Evolutionary conservation across 768 basidiomycete genomes (phyloP).

Genomic region (Phaffia australis): DNA sequence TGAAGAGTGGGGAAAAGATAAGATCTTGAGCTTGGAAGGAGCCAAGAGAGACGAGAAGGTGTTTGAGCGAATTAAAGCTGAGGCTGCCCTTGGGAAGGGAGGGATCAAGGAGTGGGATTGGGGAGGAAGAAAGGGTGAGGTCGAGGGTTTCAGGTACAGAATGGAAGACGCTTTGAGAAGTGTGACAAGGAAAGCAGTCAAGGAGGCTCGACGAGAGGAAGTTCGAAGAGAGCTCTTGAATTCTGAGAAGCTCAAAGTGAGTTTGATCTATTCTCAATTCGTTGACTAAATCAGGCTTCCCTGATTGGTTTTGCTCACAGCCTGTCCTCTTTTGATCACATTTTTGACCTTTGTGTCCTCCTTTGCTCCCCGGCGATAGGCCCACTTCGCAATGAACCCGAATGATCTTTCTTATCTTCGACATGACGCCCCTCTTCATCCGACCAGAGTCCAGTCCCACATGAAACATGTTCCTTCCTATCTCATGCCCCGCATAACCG

Average conservation of each 20-base stretch:
- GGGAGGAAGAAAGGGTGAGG: constrained; percentile 69
- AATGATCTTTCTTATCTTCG: constrained; percentile 80
- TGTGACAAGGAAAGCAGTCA: constrained; percentile 73
- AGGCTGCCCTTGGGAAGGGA: constrained; percentile 49
- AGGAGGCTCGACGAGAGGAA: constrained; percentile 88
- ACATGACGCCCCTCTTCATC: constrained; percentile 89
- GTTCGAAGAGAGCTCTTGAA: constrained; percentile 85
- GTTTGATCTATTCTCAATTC: constrained; percentile 27
- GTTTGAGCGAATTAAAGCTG: constrained; percentile 63
- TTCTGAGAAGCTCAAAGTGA: constrained; percentile 89
- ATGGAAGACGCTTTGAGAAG: constrained; percentile 91
- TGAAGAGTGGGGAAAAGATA: constrained; percentile 37
- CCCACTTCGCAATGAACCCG: constrained; percentile 96
- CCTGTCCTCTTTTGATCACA: background rate
- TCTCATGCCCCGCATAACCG: constrained; percentile 67
- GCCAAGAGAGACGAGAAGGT: constrained; percentile 65
- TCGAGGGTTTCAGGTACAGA: constrained; percentile 92
- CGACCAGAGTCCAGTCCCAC: constrained; percentile 77
- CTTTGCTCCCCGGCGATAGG: constrained; percentile 44
- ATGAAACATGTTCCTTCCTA: constrained; percentile 95
- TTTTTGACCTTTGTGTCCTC: constrained; percentile 3
- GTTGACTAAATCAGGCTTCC: background rate
- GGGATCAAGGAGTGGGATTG: constrained; percentile 80
- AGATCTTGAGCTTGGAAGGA: constrained; percentile 57
- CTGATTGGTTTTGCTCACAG: background rate